Evolutionary conservation across 78 protist species (phyloP), one percentile per base, ranked within the genome.

Genomic region (Guillardia theta): DNA sequence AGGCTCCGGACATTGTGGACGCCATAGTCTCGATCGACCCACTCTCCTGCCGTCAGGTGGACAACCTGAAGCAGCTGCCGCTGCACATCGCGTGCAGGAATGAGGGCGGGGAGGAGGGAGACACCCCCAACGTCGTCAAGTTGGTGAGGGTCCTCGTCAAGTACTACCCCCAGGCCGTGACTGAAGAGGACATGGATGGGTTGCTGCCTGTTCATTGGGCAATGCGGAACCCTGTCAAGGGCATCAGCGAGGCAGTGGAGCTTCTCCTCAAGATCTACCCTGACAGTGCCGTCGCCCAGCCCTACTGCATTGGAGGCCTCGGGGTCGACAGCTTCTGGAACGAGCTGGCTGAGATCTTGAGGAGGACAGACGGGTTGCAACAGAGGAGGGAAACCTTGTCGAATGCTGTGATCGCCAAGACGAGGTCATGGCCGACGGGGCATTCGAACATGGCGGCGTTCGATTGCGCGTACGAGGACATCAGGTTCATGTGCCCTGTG

Each of bases 1-100:
- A 70, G 37, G 41, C 47, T 15, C 87, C 87, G 37, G 87, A 70
- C 22, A 70, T 70, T 15, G 87, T 70, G 41, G 22, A 70, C 87
- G 37, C 87, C 1, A 37, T 70, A 0, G 4, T 70, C 0, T 18
- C 33, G 39, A 70, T 70, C 0, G 87, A 70, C 87, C 87, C 33
- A 15, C 44, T 70, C 39, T 27, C 39, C 87, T 37, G 47, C 27
- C 87, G 87, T 1, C 87, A 36, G 22, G 37, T 43, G 1, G 87
- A 70, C 41, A 36, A 36, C 41, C 22, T 70, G 87, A 36, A 10
- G 87, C 87, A 70, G 87, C 87, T 70, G 4, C 87, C 87, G 4
- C 87, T 70, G 39, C 87, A 70, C 87, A 70, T 70, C n/a, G 87
- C 87, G 8, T 70, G 87, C 87, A 37, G 87, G 47, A 70, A 70